Conservation (phyloP, 345 rosid species). For the Dipteronia sinensis region DNA sequence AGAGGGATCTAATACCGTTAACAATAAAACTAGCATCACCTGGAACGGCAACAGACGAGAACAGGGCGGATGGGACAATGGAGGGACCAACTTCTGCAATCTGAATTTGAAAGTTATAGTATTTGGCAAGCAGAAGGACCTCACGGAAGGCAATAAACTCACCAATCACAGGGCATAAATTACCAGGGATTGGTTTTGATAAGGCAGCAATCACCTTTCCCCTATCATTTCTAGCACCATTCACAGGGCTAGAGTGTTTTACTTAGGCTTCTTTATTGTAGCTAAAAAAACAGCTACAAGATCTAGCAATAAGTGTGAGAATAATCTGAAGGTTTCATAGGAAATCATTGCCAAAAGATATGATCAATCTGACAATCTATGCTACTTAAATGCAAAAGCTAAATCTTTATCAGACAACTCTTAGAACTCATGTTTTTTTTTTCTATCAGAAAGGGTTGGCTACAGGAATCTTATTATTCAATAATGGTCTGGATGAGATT, state of each 20-base stretch:
- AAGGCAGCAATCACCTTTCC: no score
- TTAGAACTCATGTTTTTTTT: not conserved
- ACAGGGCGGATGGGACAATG: no score
- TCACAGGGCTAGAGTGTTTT: slow-evolving; percentile 3
- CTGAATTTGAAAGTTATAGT: no score
- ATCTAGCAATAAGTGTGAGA: slow-evolving; percentile 10
- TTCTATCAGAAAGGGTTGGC: not conserved
- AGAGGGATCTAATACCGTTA: no score
- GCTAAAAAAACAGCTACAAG: not conserved
- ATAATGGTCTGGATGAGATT: slow-evolving; percentile 7
- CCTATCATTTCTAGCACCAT: no score
- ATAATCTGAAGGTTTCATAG: not conserved
- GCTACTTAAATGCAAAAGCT: slow-evolving; percentile 25
- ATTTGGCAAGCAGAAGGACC: no score
- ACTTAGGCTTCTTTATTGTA: not conserved
- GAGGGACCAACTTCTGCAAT: no score
- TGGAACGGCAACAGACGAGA: no score
- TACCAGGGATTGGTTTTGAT: no score
- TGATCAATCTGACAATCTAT: slow-evolving; percentile 6
- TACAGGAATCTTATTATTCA: not conserved
- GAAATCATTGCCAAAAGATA: not conserved
- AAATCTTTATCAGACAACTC: slow-evolving; percentile 21
- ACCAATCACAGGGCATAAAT: no score
- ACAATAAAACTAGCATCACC: no score
- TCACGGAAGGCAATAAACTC: no score